A percentile compares a stretch with the other conserved stretches of the same genome.
phyloP scores from a whole-genome alignment of 2,329 filamentous ascomycete genomes.

The Phialocephala sp. region DNA sequence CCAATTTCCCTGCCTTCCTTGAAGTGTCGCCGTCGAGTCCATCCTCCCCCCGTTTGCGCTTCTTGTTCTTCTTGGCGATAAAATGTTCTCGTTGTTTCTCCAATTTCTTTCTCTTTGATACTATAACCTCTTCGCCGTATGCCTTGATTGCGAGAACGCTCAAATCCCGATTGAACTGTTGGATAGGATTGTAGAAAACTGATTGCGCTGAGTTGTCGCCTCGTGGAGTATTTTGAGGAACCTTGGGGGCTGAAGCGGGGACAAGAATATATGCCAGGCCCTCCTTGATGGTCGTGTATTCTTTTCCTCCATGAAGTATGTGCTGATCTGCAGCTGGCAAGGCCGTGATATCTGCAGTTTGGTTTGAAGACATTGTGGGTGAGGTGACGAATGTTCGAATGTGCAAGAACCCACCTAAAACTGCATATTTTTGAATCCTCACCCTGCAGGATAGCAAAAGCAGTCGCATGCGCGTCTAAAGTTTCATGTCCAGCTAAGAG shows the following conservation, averaged over 20 bases:
- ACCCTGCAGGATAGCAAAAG: not conserved
- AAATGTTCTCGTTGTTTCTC: slow-evolving; percentile 47
- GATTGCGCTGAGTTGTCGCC: slow-evolving; percentile 70
- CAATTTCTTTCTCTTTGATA: slow-evolving; percentile 52
- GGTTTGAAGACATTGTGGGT: slow-evolving; percentile 5
- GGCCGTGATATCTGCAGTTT: slow-evolving; percentile 36
- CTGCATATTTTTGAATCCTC: not conserved
- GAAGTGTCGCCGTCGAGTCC: slow-evolving; percentile 38
- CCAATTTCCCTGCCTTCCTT: slow-evolving; percentile 45
- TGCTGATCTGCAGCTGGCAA: slow-evolving; percentile 40
- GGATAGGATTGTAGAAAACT: slow-evolving; percentile 98
- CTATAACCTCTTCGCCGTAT: slow-evolving; percentile 71
- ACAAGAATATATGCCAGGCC: slow-evolving; percentile 72
- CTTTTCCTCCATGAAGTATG: slow-evolving; percentile 52
- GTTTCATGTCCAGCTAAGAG: not conserved
- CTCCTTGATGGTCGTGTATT: slow-evolving; percentile 68
- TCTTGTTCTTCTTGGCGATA: slow-evolving; percentile 48
- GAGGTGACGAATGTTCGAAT: not conserved
- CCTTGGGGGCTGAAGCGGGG: slow-evolving; percentile 55
- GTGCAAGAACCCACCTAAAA: slow-evolving; percentile 1
- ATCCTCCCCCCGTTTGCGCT: slow-evolving; percentile 52
- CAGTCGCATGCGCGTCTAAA: not conserved
- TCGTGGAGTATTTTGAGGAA: slow-evolving; percentile 50
- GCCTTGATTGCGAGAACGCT: slow-evolving; percentile 91
- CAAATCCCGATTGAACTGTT: slow-evolving; percentile 97